Evolutionary conservation across 1,284 basidiomycete genomes (phyloP), one percentile per base, ranked within the genome.

Genomic region (Exsudoporus floridanus): DNA sequence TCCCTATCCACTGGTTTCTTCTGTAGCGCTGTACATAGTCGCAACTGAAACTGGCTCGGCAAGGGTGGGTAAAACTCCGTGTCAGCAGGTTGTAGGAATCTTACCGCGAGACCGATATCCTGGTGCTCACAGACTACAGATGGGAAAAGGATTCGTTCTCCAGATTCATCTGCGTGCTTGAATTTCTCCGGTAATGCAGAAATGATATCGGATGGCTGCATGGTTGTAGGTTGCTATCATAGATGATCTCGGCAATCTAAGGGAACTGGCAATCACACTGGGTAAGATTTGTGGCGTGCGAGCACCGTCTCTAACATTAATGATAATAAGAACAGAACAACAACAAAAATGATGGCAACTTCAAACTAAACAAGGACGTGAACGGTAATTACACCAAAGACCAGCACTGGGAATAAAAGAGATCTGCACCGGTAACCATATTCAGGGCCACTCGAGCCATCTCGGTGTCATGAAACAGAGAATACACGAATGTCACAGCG

Each of bases 1-100:
- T 78, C 73, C 27, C 78, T 77, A 4, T 77, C 70, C n/a, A 63
- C 60, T 2, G 83, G 81, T 67, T 94, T 95, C 59, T 88, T 78
- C 64, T 86, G 84, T 35, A 95, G 73, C 0, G 90, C 88, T 19
- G 90, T 88, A 63, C 92, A 94, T 19, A 90, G 69, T 53, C 86
- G 78, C 52, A 95, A 80, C 70, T 93, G 80, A 70, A 90, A 94
- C 92, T 95, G 57, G 38, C 34, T 35, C 50, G 43, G 21, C 28
- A 35, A 40, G 37, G 14, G 10, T 36, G 13, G 37, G 34, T 50
- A 25, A 50, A 37, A 27, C 19, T 12, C 21, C 25, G 43, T 2
- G 36, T 46, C 3, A 19, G 16, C 16, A 28, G 6, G 35, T 7
- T 1, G 36, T 18, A 44, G 4, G 35, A 51, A 44, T 69, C 74